Conservation (phyloP, 768 basidiomycete genomes). For the Tricholomella constricta region DNA sequence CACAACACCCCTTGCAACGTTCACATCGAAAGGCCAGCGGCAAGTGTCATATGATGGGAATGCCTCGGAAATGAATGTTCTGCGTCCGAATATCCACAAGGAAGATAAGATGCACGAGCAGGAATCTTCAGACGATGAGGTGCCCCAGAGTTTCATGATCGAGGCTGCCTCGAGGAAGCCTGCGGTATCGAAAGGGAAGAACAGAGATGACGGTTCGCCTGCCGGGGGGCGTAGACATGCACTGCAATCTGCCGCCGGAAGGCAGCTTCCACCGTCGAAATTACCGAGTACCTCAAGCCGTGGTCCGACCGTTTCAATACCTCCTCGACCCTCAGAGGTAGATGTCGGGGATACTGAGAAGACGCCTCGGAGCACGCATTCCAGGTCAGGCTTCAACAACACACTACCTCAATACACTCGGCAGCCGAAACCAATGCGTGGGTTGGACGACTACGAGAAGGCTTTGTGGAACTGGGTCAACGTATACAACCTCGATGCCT, state of each 20-base stretch:
- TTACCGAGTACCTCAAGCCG: slow-evolving; percentile 31
- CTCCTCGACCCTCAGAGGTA: slow-evolving; percentile 68
- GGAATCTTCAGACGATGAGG: slow-evolving; percentile 79
- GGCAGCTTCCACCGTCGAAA: slow-evolving; percentile 43
- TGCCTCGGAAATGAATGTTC: slow-evolving; percentile 53
- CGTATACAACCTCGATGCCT: slow-evolving; percentile 94
- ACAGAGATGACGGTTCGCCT: slow-evolving; percentile 16
- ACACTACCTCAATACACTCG: slow-evolving; percentile 33
- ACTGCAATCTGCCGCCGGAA: slow-evolving; percentile 50
- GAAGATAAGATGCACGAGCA: slow-evolving; percentile 61
- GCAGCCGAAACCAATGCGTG: slow-evolving; percentile 56
- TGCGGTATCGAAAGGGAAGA: slow-evolving; percentile 29
- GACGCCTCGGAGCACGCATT: slow-evolving; percentile 18
- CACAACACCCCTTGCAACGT: slow-evolving; percentile 24
- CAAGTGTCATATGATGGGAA: slow-evolving; percentile 61
- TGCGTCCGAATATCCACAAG: slow-evolving; percentile 73
- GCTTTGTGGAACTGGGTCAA: slow-evolving; percentile 99
- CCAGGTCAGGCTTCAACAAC: slow-evolving; percentile 22
- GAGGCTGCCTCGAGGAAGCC: slow-evolving; percentile 61
- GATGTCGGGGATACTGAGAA: slow-evolving; percentile 38
- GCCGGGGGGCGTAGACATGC: slow-evolving; percentile 45
- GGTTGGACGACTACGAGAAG: slow-evolving; percentile 82
- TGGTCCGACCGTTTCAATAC: slow-evolving; percentile 45
- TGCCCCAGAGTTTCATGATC: slow-evolving; percentile 84
- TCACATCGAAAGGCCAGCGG: slow-evolving; percentile 48